Evolutionary conservation across 192 early-diverging fungal genomes (phyloP), one percentile per base, ranked within the genome.

Genomic region (Coemansia guatemalensis): DNA sequence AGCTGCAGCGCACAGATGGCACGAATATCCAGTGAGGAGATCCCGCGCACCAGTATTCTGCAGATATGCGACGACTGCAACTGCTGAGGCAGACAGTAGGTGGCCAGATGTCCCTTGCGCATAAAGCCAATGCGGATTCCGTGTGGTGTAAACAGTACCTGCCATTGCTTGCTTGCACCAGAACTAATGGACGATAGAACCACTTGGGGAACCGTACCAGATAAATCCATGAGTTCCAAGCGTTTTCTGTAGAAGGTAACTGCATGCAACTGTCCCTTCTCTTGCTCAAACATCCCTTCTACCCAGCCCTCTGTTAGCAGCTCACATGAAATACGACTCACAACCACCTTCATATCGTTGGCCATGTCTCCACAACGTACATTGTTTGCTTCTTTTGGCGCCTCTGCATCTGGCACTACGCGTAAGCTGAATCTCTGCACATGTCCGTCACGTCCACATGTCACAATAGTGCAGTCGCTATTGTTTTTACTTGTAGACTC

Each of bases 251-350:
- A 89, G 66, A 93, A 95, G 4, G 89, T 88, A 22, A 89, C 77
- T 4, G 90, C 70, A 0, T 89, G 54, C 8, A 90, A 58, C 18
- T 83, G 74, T 4, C 70, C 75, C 50, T 87, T 83, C 27, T 85
- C 39, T 44, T 3, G 67, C n/a, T 79, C 68, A 3, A 83, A 21
- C 32, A 82, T 70, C 12, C 75, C 73, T 70, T 93, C 92, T 26
- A 93, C 53, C 86, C 89, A 89, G 7, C 92, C 93, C 33, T 80
- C 82, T 5, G 93, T 93, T 29, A 95, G 77, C 57, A 85, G 85
- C n/a, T 83, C 80, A 9, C n/a, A 26, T 17, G 30, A 7, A 8
- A 20, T 53, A 12, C 64, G 59, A 3, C 39, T 51, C 3, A 57
- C 39, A 9, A 58, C n/a, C 4, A 30, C 53, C 4, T 17, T 26